Base-by-base conservation (phyloP, 257 asterid species). In the Nemophila menziesii region DNA sequence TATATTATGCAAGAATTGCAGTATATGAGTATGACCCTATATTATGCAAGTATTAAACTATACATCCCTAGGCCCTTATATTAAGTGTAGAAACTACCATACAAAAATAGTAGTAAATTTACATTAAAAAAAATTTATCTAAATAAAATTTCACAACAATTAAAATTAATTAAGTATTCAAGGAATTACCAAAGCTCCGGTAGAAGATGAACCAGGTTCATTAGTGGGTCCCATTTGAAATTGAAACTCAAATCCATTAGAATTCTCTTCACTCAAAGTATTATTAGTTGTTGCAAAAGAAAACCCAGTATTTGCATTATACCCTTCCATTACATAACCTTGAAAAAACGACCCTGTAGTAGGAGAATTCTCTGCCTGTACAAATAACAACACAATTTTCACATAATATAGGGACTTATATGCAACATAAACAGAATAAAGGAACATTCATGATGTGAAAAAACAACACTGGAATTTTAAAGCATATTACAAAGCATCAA, bases 331-430 rank as follows among this genome's bases (percentile, higher is more conserved):
- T 61, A 67, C 46, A 51, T 73, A 90, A 62, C 72, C 59, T 55
- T 72, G 68, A 67, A 75, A 84, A 70, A 84, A 69, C 48, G 96
- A 80, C 29, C 98, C 98, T 11, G 96, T 89, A 38, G 98, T 89
- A 34, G 98, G 98, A 62, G 98, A 89, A 56, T 93, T 95, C 70
- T 89, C 98, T 44, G 82, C 87, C 98, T 89, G 84, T 48, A 74
- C 58, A 57, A 62, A 52, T 11, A 46, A 52, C 46, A 58, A 21
- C 27, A 48, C 56, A 56, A 41, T 45, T 41, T 33, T 13, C 14
- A 50, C 42, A 7, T 29, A 29, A 7, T 29, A 29, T 1, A 5
- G 12, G 36, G 3, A 29, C 36, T n/a, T n/a, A n/a, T n/a, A n/a
- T n/a, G n/a, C n/a, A n/a, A n/a, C n/a, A n/a, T n/a, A n/a, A n/a